Conservation (phyloP, 768 basidiomycete species). For the Psilocybe cubensis region DNA sequence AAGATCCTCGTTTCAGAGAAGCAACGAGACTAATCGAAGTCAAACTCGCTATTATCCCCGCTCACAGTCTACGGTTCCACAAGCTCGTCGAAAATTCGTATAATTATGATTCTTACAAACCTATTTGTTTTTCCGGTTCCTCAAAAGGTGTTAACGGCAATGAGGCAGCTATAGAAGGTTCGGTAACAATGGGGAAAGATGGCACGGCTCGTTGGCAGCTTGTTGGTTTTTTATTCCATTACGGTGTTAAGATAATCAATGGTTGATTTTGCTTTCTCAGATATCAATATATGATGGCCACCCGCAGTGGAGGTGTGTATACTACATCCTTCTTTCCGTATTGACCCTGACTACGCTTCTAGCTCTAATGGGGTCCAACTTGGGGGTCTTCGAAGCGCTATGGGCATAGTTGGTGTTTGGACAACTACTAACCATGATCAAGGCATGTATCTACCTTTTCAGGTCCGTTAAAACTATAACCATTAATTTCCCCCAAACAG, state of each 20-base stretch:
- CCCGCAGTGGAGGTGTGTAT: constrained; percentile 61
- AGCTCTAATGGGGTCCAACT: constrained; percentile 74
- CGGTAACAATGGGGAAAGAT: constrained; percentile 50
- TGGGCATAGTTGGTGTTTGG: constrained; percentile 73
- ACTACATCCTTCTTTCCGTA: not conserved
- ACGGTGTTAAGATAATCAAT: not conserved
- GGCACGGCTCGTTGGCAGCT: constrained; percentile 59
- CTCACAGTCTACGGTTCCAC: constrained; percentile 31
- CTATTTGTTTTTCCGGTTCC: constrained; percentile 49
- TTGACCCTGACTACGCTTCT: constrained; percentile 3
- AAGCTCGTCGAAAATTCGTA: constrained; percentile 13
- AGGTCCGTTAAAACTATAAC: not conserved
- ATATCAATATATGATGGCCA: constrained; percentile 54
- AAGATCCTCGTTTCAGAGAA: constrained; percentile 60
- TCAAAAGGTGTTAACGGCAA: constrained; percentile 46
- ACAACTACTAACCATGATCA: constrained; percentile 62
- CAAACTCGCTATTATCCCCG: constrained; percentile 49
- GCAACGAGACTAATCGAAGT: constrained; percentile 67
- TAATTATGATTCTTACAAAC: constrained; percentile 37
- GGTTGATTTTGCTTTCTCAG: constrained; percentile 32
- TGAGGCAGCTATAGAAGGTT: constrained; percentile 51
- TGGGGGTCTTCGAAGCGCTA: constrained; percentile 65
- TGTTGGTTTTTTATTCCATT: constrained; percentile 41
- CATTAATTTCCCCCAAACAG: constrained; percentile 28
- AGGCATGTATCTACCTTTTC: constrained; percentile 32